Base-by-base conservation (phyloP, 2,329 filamentous ascomycete genomes). In the Pseudogymnoascus sp. region DNA sequence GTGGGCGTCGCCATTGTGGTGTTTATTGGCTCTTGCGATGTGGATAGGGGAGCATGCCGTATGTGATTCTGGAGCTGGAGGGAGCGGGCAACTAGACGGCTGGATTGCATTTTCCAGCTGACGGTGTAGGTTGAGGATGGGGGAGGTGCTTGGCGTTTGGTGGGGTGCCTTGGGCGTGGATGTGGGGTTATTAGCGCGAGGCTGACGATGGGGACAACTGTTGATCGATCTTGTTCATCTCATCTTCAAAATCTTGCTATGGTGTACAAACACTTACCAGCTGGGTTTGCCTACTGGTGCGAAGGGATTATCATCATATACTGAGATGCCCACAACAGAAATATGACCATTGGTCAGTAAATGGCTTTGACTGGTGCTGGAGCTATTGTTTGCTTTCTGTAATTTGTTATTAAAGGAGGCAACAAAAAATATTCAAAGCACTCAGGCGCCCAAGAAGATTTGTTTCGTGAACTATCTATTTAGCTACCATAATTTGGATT, bases 41-140 rank as follows among this genome's bases (percentile, higher is more conserved):
- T 55, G 23, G 45, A 33, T 8, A 33, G n/a, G 8, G 45, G 45
- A 19, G 25, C 25, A 55, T 55, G 7, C 45, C 45, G 25, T 30
- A 55, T 55, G 45, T 55, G 45, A 19, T 55, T 55, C n/a, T 55
- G 45, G n/a, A 55, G 45, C 25, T 55, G 45, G 45, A 55, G 45
- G n/a, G 45, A 55, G 45, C 45, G 45, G 5, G 25, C 45, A 25
- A 55, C 25, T 12, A 55, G 25, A 33, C 45, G 45, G 9, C 45
- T 55, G 25, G 45, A 6, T 55, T 55, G 45, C 45, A 55, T 55
- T 9, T 33, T 55, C 45, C 25, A 55, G 8, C 45, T 55, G 8
- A 30, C 25, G 45, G 11, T 55, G 25, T 30, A 55, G 45, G 45
- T 55, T 55, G 45, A 19, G 42, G 45, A 55, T 55, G 23, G 25